Conservation (phyloP, 495 filamentous ascomycete genomes). For the Neurospora sp. region DNA sequence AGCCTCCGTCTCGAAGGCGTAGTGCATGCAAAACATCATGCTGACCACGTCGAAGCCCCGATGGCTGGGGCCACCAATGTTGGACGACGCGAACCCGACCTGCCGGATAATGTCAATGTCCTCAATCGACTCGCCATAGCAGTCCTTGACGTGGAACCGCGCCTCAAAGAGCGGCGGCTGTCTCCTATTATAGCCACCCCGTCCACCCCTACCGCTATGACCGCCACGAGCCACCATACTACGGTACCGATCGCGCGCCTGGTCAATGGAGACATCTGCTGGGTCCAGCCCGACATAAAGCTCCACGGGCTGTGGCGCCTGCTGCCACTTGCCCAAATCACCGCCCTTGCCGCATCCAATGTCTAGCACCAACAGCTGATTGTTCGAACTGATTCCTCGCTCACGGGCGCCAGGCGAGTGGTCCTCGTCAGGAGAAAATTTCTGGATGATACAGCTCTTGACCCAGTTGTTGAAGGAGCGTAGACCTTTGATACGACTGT, state of each 20-base stretch:
- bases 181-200: slow-evolving; percentile 33
- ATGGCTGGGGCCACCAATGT: slow-evolving; percentile 43
- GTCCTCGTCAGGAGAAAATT: slow-evolving; percentile 81
- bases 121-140: slow-evolving; percentile 70
- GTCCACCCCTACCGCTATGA: slow-evolving; percentile 50
- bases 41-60: slow-evolving; percentile 92
- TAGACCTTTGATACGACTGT: slow-evolving; percentile 86
- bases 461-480: slow-evolving; percentile 98
- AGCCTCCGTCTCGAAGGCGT: slow-evolving; percentile 85
- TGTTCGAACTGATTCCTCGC: slow-evolving; percentile 36
- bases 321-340: slow-evolving; percentile 91
- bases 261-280: slow-evolving; percentile 81
- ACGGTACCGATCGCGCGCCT: slow-evolving; percentile 74
- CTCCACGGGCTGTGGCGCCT: slow-evolving; percentile 71
- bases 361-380: slow-evolving; percentile 71
- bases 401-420: slow-evolving; percentile 44
- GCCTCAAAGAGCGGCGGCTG: slow-evolving; percentile 60
- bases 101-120: slow-evolving; percentile 68
- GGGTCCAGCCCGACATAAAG: slow-evolving; percentile 91
- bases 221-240: slow-evolving; percentile 53
- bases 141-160: slow-evolving; percentile 81
- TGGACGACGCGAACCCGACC: slow-evolving; percentile 73
- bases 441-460: slow-evolving; percentile 93
- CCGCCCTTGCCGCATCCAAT: slow-evolving; percentile 96
- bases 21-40: slow-evolving; percentile 99